A percentile compares a stretch with the other conserved stretches of the same genome.
Conservation (phyloP, 352 stramenopile species). For the Globisporangium echinulatum region DNA sequence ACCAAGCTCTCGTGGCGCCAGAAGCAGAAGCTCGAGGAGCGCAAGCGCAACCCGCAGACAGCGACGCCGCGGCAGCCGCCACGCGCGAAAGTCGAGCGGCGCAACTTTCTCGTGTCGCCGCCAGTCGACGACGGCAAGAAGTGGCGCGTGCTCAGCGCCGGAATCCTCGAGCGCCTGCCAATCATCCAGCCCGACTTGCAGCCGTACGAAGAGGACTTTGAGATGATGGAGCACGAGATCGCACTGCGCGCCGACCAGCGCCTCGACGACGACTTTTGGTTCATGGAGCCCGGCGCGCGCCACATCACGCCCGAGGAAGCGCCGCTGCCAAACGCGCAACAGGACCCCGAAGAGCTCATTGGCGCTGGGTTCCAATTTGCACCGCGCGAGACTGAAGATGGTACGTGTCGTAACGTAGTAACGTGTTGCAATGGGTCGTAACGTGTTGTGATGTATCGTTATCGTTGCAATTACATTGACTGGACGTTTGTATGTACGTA, state of each 20-base stretch:
- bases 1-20: slow-evolving; percentile 55
- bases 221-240: slow-evolving; percentile 75
- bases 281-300: slow-evolving; percentile 65
- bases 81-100: slow-evolving; percentile 37
- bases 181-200: slow-evolving; percentile 69
- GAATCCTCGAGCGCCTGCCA: slow-evolving; percentile 66
- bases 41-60: slow-evolving; percentile 27
- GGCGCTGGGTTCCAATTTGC: slow-evolving; percentile 72
- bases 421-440: too few species aligned
- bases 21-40: slow-evolving; percentile 53
- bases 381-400: slow-evolving; percentile 70
- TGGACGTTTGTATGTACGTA: not conserved
- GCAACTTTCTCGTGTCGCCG: slow-evolving; percentile 54
- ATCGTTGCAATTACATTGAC: too few species aligned
- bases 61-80: slow-evolving; percentile 31
- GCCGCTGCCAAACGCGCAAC: slow-evolving; percentile 45
- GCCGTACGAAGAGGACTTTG: slow-evolving; percentile 71
- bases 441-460: too few species aligned
- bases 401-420: slow-evolving; percentile 2
- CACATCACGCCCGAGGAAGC: slow-evolving; percentile 77
- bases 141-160: slow-evolving; percentile 69
- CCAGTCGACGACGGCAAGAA: slow-evolving; percentile 69
- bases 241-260: slow-evolving; percentile 67
- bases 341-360: slow-evolving; percentile 64
- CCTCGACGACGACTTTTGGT: slow-evolving; percentile 81